These are phyloP conservation scores for Letharia lupina DNA, from an alignment of 495 filamentous ascomycete genomes.

Conservation along the genomic window DNA sequence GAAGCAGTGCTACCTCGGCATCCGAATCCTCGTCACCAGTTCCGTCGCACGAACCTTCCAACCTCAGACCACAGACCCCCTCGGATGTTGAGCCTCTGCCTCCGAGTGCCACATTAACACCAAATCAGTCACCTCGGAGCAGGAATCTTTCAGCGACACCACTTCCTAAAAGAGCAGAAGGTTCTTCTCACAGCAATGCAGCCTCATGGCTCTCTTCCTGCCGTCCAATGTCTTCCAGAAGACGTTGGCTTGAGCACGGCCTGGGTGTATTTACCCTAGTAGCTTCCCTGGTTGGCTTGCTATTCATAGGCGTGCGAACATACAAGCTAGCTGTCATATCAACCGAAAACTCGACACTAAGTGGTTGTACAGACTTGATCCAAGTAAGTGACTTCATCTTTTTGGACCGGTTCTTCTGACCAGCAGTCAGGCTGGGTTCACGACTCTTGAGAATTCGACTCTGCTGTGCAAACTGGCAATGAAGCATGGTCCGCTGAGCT, in stretches of 20 bases:
- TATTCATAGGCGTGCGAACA: conserved; percentile 7
- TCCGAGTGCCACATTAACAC: neutral
- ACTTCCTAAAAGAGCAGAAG: neutral
- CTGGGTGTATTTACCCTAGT: neutral
- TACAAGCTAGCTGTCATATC: conserved; percentile 3
- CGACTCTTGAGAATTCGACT: neutral
- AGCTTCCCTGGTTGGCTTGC: conserved; percentile 1
- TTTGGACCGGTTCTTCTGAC: neutral
- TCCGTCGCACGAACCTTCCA: neutral
- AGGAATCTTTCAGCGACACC: neutral
- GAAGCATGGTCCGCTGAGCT: neutral
- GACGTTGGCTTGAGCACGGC: conserved; percentile 2
- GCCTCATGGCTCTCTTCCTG: neutral
- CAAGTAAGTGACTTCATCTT: neutral
- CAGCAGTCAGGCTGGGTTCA: neutral
- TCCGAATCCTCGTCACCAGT: neutral
- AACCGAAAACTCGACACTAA: neutral
- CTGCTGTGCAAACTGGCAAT: neutral
- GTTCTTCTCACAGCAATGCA: neutral
- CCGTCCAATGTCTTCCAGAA: neutral
- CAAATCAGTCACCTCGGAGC: neutral
- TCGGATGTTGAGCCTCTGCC: neutral
- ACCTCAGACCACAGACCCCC: neutral
- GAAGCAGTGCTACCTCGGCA: neutral
- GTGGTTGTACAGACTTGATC: neutral